A percentile compares a stretch with the other conserved stretches of the same genome.
phyloP scores from a whole-genome alignment of 108 stramenopile species.

The Fragilariopsis cylindrus region DNA sequence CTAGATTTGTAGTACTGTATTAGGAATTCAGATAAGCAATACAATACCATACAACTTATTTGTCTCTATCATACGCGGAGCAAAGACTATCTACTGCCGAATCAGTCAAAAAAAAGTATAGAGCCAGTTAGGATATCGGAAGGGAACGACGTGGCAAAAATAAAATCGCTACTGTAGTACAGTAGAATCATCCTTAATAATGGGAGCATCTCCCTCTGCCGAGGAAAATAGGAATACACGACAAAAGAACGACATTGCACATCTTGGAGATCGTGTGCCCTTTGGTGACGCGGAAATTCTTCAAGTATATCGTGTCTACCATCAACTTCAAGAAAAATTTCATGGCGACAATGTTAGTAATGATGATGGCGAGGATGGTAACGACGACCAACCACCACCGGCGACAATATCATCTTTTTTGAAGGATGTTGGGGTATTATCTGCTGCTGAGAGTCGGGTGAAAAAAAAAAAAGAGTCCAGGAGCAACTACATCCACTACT shows the following conservation, averaged over 20 bases:
- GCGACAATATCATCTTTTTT: conserved; percentile 32
- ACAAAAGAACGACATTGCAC: conserved; percentile 44
- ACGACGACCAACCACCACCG: conserved; percentile 1
- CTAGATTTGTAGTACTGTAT: too few species aligned
- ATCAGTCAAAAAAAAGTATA: too few species aligned
- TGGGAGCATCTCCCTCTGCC: conserved; percentile 22
- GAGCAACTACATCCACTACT: background rate
- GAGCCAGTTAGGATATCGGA: background rate
- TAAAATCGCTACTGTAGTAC: too few species aligned
- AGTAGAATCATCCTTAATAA: background rate
- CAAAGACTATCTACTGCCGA: too few species aligned
- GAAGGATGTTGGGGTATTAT: conserved; percentile 28
- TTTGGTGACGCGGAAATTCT: conserved; percentile 59
- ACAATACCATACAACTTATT: too few species aligned
- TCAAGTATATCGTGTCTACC: conserved; percentile 44
- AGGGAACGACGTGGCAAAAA: background rate
- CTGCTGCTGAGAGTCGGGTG: background rate
- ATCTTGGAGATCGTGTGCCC: conserved; percentile 53
- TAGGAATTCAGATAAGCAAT: too few species aligned
- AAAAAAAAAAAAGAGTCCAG: background rate
- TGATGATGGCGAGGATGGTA: background rate
- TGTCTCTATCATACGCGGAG: too few species aligned
- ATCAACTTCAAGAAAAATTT: conserved; percentile 1
- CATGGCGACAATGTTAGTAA: background rate
- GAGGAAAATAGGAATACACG: background rate